These are phyloP conservation scores for Tuber borchii DNA, from an alignment of 495 filamentous ascomycete genomes.

Conservation along the genomic window DNA sequence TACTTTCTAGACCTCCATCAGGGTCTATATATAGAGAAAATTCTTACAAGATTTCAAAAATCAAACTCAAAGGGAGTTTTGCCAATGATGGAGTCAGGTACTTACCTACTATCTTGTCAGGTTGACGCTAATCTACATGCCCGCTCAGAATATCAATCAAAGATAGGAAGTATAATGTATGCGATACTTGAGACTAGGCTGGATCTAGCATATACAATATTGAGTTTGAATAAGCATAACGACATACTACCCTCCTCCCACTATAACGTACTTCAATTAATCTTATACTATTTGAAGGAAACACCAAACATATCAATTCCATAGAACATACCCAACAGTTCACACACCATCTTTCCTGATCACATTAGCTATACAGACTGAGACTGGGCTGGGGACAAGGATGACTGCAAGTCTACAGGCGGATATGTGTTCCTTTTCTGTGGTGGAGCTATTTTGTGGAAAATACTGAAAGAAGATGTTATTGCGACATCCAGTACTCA, in stretches of 20 bases:
- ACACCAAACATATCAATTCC: background rate
- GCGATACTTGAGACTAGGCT: background rate
- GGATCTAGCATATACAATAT: background rate
- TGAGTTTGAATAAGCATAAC: background rate
- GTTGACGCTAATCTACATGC: background rate
- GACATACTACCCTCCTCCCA: background rate
- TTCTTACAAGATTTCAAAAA: background rate
- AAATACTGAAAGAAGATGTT: constrained; percentile 10
- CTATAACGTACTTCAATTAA: background rate
- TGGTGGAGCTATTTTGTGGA: constrained; percentile 3
- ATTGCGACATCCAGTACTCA: constrained; percentile 14
- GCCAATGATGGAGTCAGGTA: background rate
- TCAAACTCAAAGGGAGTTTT: background rate
- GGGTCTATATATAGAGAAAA: background rate
- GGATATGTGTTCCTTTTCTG: constrained; percentile 13
- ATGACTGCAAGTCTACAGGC: background rate
- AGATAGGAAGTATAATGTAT: background rate
- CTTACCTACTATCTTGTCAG: background rate
- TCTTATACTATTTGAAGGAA: background rate
- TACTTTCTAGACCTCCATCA: background rate
- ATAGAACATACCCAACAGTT: no score
- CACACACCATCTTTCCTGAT: no score
- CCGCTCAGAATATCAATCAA: background rate
- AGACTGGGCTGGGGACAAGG: constrained; percentile 2
- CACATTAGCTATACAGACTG: background rate